Conservation (phyloP, 176 grass and related monocot genomes). For the Oryza meridionalis region DNA sequence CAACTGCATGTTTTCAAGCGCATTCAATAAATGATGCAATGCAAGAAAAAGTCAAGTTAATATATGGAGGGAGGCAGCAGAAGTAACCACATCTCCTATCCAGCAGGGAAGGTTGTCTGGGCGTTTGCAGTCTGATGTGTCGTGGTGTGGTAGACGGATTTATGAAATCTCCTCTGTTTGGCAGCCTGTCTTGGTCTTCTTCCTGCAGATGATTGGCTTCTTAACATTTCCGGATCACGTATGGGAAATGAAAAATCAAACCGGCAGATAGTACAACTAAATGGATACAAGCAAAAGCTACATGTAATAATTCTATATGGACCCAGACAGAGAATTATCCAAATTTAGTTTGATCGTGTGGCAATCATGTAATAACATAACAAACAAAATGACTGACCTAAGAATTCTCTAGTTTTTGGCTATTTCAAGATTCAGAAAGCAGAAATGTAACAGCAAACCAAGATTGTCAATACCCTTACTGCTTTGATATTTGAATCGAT, state of each 20-base stretch:
- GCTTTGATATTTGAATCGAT: neutral
- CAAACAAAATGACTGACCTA: slow-evolving; percentile 9
- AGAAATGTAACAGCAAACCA: slow-evolving; percentile 27
- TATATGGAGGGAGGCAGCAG: slow-evolving; percentile 23
- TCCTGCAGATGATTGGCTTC: slow-evolving; percentile 29
- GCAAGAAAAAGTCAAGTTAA: slow-evolving; percentile 20
- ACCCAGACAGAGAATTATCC: slow-evolving; percentile 9
- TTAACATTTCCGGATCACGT: neutral
- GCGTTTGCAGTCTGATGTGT: slow-evolving; percentile 47
- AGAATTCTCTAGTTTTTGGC: slow-evolving; percentile 1
- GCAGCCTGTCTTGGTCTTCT: slow-evolving; percentile 38
- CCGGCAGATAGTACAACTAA: slow-evolving; percentile 21
- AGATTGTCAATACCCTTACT: slow-evolving; percentile 20
- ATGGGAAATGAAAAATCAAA: slow-evolving; percentile 21
- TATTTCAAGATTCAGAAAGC: slow-evolving; percentile 1
- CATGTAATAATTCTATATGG: slow-evolving; percentile 6
- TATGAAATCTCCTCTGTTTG: slow-evolving; percentile 48
- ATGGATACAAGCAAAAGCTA: neutral
- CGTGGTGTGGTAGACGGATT: slow-evolving; percentile 46
- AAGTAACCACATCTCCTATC: slow-evolving; percentile 45
- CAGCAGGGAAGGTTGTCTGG: slow-evolving; percentile 46
- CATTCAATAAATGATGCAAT: slow-evolving; percentile 20
- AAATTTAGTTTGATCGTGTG: slow-evolving; percentile 5
- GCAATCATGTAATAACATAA: slow-evolving; percentile 9
- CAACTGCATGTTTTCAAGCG: slow-evolving; percentile 41